Evolutionary conservation across 163 green algal species (phyloP).

Genomic region (Scenedesmus sp.): DNA sequence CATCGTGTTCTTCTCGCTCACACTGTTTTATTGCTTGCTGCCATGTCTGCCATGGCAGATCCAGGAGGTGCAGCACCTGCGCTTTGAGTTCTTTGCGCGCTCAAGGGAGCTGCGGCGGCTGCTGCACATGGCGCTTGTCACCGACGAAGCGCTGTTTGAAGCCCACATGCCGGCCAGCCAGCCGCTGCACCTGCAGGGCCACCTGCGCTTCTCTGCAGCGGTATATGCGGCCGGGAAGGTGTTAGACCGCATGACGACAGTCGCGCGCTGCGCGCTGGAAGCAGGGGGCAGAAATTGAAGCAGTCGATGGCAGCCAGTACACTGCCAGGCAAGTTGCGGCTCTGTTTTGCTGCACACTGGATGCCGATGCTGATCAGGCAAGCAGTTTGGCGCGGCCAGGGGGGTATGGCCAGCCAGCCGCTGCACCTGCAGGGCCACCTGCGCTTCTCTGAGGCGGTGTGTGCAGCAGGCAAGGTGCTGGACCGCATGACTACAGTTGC

Average conservation of each 20-base stretch:
- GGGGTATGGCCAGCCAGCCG: too few species aligned
- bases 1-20: neutral
- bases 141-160: neutral
- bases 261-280: conserved; percentile 32
- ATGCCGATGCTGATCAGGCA: too few species aligned
- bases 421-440: conserved; percentile 33
- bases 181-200: conserved; percentile 14
- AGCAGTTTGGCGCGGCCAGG: too few species aligned
- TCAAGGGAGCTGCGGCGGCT: conserved; percentile 16
- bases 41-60: neutral
- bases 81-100: conserved; percentile 37
- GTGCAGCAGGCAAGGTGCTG: conserved; percentile 29
- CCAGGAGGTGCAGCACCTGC: conserved; percentile 42
- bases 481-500: conserved; percentile 29
- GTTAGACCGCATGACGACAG: conserved; percentile 23
- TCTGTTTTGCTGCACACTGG: too few species aligned
- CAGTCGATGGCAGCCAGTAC: too few species aligned
- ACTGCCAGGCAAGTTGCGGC: too few species aligned
- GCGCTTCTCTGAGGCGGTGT: conserved; percentile 6
- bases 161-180: neutral
- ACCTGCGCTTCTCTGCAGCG: conserved; percentile 1
- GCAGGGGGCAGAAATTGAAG: neutral
- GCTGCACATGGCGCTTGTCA: conserved; percentile 29
- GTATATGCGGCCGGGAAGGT: conserved; percentile 36
- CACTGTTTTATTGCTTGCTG: neutral